Percentiles rank a stretch among this genome's conserved stretches.
Conservation (phyloP, 2,329 filamentous ascomycete genomes). For the Ceratocystis eucalypticola region DNA sequence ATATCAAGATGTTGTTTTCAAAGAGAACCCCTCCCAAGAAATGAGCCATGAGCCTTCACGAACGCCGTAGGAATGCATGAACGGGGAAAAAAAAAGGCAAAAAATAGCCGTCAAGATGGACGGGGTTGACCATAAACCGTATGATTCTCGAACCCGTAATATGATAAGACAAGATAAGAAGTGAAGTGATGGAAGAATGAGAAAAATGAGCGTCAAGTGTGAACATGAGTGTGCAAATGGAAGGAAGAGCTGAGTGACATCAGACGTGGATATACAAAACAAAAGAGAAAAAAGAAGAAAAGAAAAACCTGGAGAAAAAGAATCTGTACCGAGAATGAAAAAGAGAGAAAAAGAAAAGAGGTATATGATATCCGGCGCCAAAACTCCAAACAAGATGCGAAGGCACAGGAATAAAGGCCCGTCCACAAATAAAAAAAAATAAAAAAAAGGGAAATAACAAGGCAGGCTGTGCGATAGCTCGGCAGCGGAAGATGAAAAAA, state of each 20-base stretch:
- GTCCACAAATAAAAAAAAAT: constrained; percentile 1
- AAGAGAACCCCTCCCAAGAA: not conserved
- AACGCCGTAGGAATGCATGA: not conserved
- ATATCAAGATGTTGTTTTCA: not conserved
- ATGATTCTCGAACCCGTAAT: not conserved
- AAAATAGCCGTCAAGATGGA: not conserved
- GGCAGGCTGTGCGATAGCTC: constrained; percentile 3
- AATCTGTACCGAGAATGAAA: not conserved
- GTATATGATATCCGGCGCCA: constrained; percentile 13
- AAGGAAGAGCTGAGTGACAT: not conserved
- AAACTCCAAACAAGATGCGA: constrained; percentile 14
- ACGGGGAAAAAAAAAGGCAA: not conserved
- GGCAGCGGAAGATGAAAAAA: not conserved
- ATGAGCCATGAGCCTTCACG: not conserved
- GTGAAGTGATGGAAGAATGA: not conserved
- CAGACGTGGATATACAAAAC: not conserved
- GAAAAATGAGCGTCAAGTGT: not conserved
- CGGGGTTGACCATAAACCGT: not conserved
- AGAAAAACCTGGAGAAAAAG: not conserved
- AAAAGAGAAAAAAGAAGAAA: not conserved
- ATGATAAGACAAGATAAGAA: constrained; percentile 1
- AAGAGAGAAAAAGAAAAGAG: not conserved
- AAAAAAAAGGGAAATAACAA: not conserved
- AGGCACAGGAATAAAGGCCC: constrained; percentile 10
- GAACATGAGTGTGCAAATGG: not conserved